Evolutionary conservation across 176 grass and related monocot species (phyloP), one percentile per base, ranked within the genome.

Genomic region (Ananas comosus): DNA sequence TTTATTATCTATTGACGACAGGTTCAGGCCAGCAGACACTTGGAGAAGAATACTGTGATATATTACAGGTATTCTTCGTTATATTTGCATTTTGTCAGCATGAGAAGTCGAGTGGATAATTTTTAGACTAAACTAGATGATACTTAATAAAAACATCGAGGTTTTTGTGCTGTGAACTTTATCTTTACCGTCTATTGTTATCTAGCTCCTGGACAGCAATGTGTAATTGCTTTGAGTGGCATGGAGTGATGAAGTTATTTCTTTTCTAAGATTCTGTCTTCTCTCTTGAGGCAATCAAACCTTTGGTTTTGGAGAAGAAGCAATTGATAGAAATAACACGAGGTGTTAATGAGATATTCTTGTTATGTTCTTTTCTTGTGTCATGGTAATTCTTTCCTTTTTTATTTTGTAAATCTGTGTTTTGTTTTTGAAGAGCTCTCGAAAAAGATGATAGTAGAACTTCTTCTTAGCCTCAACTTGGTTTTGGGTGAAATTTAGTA

Each of bases 11-110:
- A 68, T 76, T 99, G 53, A 99, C 94, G 88, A 99, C 89, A 49
- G 89, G 94, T 67, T 90, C 94, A 50, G 94, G 94, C 21, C 94
- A 99, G 80, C 94, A 99, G 77, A 99, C 89, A 65, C 73, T 99
- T 0, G 94, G 94, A 66, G 94, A 99, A 79, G 94, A 99, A 83
- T 93, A 99, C 71, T 99, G 94, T 75, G 94, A 99, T 80, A 93
- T 99, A 72, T 83, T 82, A 17, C 94, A 99, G 89, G 94, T 99
- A 49, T 53, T 72, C 54, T 22, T 65, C 5, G 28, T 14, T 70
- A 72, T 74, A 67, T 29, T 72, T 74, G 9, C 71, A 27, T 68
- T 74, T 50, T 61, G 4, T 61, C 4, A 61, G 56, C 56, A 42
- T 42, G 33, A 42, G 33, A 42, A 42, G 16, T 53, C 52, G 21